Base-by-base conservation (phyloP, 768 basidiomycete species). In the Auriscalpium microsporum region DNA sequence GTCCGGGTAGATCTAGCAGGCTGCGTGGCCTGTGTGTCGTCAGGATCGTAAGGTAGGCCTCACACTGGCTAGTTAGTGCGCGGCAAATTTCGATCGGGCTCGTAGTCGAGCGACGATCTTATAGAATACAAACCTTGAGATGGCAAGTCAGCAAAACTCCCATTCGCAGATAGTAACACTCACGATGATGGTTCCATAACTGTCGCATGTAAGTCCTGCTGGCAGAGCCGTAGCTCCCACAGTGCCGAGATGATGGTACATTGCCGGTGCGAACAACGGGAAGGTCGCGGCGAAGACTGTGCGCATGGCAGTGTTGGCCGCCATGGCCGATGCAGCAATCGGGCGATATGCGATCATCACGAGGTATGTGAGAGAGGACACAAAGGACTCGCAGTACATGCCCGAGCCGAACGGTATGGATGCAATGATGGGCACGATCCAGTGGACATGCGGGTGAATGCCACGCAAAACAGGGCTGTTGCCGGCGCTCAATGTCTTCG, bases 311-410 rank as follows among this genome's bases (percentile, higher is more conserved):
- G 65, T 68, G 64, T 93, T 93, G 69, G 83, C 78, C 0, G 87
- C 80, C 64, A 85, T 76, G 0, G 87, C 85, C 45, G 80, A 82
- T 2, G 80, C 77, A 0, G 80, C 77, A 38, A 77, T 69, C 2
- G 77, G 76, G 11, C 77, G 72, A 60, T 78, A 78, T 10, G 77
- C 74, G 17, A 74, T 72, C 17, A 74, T 72, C 17, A 80, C 79
- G 49, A 80, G 71, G 63, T 76, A 81, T 65, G 75, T 84, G 69
- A 87, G 87, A 4, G 80, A 81, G 8, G 79, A 78, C 1, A 83
- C 82, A 70, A 86, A 91, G 44, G 82, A 80, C n/a, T n/a, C n/a
- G 59, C 80, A 87, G 62, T 75, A 70, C 45, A 78, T 69, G 4
- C 84, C 87, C 1, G 78, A 71, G 21, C 81, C 80, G 57, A 82